Evolutionary conservation across 2,329 filamentous ascomycete genomes (phyloP).

Genomic region (Phaeosphaeriaceae sp.): DNA sequence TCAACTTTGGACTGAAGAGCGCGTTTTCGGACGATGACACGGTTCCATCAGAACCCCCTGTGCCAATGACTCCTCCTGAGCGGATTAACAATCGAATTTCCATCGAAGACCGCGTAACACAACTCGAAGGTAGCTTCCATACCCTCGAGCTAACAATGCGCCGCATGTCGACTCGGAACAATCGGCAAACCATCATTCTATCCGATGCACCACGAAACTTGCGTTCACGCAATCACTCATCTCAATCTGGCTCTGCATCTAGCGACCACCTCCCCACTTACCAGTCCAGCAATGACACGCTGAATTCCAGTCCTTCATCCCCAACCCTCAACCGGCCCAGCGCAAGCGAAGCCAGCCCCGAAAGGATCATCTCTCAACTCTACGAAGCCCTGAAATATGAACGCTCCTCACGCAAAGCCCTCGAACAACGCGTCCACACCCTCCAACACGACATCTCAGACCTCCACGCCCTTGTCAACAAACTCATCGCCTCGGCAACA

Average conservation of each 20-base stretch:
- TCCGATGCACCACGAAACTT: constrained; percentile 45
- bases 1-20: constrained; percentile 47
- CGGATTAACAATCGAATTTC: constrained; percentile 29
- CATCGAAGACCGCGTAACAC: constrained; percentile 43
- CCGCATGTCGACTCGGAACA: constrained; percentile 41
- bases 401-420: constrained; percentile 40
- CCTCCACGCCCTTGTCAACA: constrained; percentile 39
- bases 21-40: constrained; percentile 29
- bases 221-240: constrained; percentile 34
- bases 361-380: constrained; percentile 26
- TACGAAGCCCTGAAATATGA: constrained; percentile 38
- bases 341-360: constrained; percentile 4
- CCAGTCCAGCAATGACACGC: constrained; percentile 21
- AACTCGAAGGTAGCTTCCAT: constrained; percentile 39
- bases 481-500: constrained; percentile 27
- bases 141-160: constrained; percentile 40
- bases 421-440: constrained; percentile 39
- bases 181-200: constrained; percentile 48
- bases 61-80: constrained; percentile 15
- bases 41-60: constrained; percentile 6
- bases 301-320: constrained; percentile 16
- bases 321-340: constrained; percentile 11
- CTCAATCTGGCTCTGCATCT: constrained; percentile 18
- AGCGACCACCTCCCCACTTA: constrained; percentile 22
- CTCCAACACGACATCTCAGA: constrained; percentile 41